Percentiles rank a stretch among this genome's conserved stretches.
These are phyloP conservation scores for Kwoniella sp. DNA, from an alignment of 768 basidiomycete species.

Conservation along the genomic window DNA sequence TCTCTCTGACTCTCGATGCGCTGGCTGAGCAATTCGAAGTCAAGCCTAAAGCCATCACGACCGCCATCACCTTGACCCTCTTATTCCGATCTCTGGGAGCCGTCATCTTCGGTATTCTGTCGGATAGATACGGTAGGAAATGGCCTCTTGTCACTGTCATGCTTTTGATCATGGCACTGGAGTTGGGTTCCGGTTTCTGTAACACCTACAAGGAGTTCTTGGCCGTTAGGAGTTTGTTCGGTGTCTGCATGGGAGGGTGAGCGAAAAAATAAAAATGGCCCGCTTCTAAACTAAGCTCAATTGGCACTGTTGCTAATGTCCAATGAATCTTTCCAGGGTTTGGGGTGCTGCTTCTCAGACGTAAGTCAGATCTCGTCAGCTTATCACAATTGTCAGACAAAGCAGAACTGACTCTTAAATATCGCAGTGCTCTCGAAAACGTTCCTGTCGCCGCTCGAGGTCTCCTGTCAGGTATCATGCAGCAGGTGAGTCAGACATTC, in stretches of 20 bases:
- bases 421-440: conserved; percentile 75
- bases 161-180: conserved; percentile 68
- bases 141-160: conserved; percentile 70
- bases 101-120: conserved; percentile 77
- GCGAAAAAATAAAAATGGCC: not conserved
- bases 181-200: conserved; percentile 79
- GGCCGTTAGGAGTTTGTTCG: conserved; percentile 69
- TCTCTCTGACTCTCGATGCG: conserved; percentile 54
- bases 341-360: conserved; percentile 74
- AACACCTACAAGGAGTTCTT: conserved; percentile 77
- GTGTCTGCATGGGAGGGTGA: conserved; percentile 56
- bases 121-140: conserved; percentile 88
- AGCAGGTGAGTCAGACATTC: conserved; percentile 59
- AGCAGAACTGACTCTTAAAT: not conserved
- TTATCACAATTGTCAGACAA: not conserved
- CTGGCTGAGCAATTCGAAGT: conserved; percentile 51
- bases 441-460: conserved; percentile 85
- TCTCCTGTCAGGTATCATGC: conserved; percentile 77
- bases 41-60: conserved; percentile 44
- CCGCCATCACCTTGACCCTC: conserved; percentile 78
- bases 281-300: too few relatives aligned
- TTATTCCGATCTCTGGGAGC: conserved; percentile 75
- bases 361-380: conserved; percentile 10
- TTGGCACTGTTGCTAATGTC: not conserved
- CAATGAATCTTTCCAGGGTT: conserved; percentile 55